Base-by-base conservation (phyloP, 495 filamentous ascomycete genomes). In the Evernia prunastri region DNA sequence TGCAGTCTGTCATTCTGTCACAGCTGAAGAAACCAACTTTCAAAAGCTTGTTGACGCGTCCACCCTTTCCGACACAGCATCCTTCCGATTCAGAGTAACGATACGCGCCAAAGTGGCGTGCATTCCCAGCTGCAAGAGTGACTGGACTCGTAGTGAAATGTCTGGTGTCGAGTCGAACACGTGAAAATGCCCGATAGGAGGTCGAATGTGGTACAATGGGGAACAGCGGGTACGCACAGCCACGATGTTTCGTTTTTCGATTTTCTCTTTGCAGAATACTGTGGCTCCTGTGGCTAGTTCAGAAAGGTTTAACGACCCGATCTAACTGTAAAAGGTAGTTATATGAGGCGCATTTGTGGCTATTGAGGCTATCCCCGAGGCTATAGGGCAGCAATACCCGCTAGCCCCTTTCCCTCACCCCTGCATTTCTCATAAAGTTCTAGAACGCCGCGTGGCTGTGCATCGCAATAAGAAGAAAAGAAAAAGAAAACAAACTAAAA, bases 21-120 rank as follows among this genome's bases (percentile, higher is more conserved):
- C 15, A 54, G 51, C 51, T 54, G 51, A 54, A 31, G 17, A 20
- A 33, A 54, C 51, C 51, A 54, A 54, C 51, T 54, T 54, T 54
- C 10, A 29, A 8, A 35, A 20, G 0, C 7, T n/a, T 18, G 36
- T 15, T 33, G 27, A 54, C 51, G 51, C 51, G 51, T 54, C 1
- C 51, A 33, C 0, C 3, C 9, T n/a, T 33, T 17, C 51, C 20
- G 49, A 54, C 6, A 29, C 29, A 2, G 31, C 2, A 11, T 15
- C 25, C 25, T 27, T 29, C 25, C 47, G 12, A 29, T 27, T 27
- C 23, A 51, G 25, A 17, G 36, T 12, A 18, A 53, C 13, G 8
- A 6, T 18, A 53, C 49, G 17, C 27, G 49, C 25, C 49, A 53
- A 15, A 31, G 49, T 53, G 49, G 49, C 25, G 49, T 33, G 4